These are phyloP conservation scores for Pholiota conissans DNA, from an alignment of 768 basidiomycete genomes.

Conservation along the genomic window DNA sequence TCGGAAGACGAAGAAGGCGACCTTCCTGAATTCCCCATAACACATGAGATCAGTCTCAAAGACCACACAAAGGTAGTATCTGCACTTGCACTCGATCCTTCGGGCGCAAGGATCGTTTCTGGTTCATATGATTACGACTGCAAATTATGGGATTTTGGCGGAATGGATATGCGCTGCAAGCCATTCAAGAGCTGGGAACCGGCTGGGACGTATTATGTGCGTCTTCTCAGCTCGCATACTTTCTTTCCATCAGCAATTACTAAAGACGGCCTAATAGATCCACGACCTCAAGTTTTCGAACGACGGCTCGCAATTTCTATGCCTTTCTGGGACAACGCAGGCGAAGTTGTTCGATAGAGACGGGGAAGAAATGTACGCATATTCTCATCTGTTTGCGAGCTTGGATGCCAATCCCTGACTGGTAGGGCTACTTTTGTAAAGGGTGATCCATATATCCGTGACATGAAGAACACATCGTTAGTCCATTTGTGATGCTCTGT, in stretches of 20 bases:
- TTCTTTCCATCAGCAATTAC: slow-evolving; percentile 5
- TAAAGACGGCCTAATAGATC: slow-evolving; percentile 49
- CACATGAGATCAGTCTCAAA: slow-evolving; percentile 90
- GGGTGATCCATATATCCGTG: slow-evolving; percentile 97
- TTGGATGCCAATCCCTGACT: slow-evolving; percentile 50
- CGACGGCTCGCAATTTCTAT: slow-evolving; percentile 83
- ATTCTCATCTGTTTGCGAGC: slow-evolving; percentile 17
- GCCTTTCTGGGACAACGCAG: slow-evolving; percentile 85
- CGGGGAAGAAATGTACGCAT: slow-evolving; percentile 86
- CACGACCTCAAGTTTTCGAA: slow-evolving; percentile 90
- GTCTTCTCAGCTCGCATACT: slow-evolving; percentile 23
- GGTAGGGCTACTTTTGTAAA: slow-evolving; percentile 78
- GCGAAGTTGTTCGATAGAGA: slow-evolving; percentile 90
- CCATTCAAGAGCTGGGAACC: slow-evolving; percentile 98
- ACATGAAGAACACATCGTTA: slow-evolving; percentile 98
- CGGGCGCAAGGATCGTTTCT: slow-evolving; percentile 87
- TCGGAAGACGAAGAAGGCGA: slow-evolving; percentile 51
- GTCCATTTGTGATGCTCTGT: slow-evolving; percentile 28
- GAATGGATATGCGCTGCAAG: slow-evolving; percentile 88
- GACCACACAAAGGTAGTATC: slow-evolving; percentile 97
- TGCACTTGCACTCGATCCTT: slow-evolving; percentile 88
- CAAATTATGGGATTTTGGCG: slow-evolving; percentile 99
- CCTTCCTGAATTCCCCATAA: slow-evolving; percentile 72
- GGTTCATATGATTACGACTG: slow-evolving; percentile 98
- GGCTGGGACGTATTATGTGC: slow-evolving; percentile 87